phyloP scores from a whole-genome alignment of 495 filamentous ascomycete genomes.

The Tuber magnatum region DNA sequence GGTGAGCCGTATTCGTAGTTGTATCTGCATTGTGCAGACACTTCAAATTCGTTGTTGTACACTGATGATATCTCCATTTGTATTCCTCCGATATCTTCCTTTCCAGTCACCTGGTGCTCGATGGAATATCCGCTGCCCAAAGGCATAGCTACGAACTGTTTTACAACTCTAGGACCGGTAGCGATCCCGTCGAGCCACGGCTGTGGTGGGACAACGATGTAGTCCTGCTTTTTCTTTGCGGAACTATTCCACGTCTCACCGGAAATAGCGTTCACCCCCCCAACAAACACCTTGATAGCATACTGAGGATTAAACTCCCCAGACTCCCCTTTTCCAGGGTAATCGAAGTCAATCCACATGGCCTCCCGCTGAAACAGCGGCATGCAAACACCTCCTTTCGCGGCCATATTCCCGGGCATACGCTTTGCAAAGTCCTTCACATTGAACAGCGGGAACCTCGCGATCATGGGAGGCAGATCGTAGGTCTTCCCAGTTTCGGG shows the following conservation, averaged over 20 bases:
- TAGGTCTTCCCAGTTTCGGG: slow-evolving; percentile 42
- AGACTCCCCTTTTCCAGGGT: background rate
- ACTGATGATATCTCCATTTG: slow-evolving; percentile 47
- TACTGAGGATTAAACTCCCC: slow-evolving; percentile 31
- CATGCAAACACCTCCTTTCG: slow-evolving; percentile 47
- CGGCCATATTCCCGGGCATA: slow-evolving; percentile 40
- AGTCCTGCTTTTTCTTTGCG: slow-evolving; percentile 43
- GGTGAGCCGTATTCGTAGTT: background rate
- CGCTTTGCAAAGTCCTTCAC: slow-evolving; percentile 36
- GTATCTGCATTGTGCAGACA: background rate
- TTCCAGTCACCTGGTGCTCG: slow-evolving; percentile 48
- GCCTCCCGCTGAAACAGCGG: slow-evolving; percentile 43
- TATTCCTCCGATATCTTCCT: slow-evolving; percentile 45
- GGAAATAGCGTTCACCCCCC: slow-evolving; percentile 49
- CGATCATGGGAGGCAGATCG: slow-evolving; percentile 44
- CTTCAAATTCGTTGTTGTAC: slow-evolving; percentile 7
- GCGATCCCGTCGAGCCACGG: slow-evolving; percentile 49
- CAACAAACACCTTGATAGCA: slow-evolving; percentile 47
- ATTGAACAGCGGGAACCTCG: slow-evolving; percentile 45
- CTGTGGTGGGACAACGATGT: slow-evolving; percentile 44
- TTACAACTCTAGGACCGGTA: slow-evolving; percentile 38
- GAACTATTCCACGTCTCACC: slow-evolving; percentile 37
- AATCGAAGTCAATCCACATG: slow-evolving; percentile 18
- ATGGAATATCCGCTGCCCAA: slow-evolving; percentile 47
- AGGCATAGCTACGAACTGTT: slow-evolving; percentile 47